Percentiles rank a stretch among this genome's conserved stretches.
Evolutionary conservation across 495 filamentous ascomycete species (phyloP).

Genomic region (Aspergillus cavernicola): DNA sequence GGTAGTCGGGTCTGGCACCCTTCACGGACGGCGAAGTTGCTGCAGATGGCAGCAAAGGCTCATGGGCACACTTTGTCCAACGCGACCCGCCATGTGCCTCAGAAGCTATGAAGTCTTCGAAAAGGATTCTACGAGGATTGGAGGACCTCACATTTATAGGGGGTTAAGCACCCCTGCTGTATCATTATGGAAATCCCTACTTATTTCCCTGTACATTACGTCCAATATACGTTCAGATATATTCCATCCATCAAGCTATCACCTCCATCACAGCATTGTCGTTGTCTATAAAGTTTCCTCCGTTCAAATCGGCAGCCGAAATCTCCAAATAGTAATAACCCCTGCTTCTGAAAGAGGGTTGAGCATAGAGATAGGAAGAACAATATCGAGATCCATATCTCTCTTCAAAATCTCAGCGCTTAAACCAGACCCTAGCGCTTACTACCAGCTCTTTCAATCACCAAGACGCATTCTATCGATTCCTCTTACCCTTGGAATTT

Average conservation of each 20-base stretch:
- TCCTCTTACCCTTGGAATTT: neutral
- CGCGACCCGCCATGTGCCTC: constrained; percentile 26
- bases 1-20: constrained; percentile 61
- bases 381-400: too few species aligned
- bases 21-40: constrained; percentile 43
- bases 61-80: constrained; percentile 27
- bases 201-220: constrained; percentile 19
- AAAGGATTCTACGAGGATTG: neutral
- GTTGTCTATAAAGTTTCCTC: too few species aligned
- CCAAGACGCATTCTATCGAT: neutral
- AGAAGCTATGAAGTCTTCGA: constrained; percentile 23
- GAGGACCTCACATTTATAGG: neutral
- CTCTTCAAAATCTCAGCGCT: too few species aligned
- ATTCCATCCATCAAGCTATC: neutral
- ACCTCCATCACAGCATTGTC: neutral
- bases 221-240: neutral
- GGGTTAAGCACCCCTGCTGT: neutral
- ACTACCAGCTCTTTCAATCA: too few species aligned
- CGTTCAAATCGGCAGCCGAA: too few species aligned
- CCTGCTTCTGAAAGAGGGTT: too few species aligned
- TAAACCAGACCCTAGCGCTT: too few species aligned
- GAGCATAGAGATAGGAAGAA: too few species aligned
- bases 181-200: constrained; percentile 16
- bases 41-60: constrained; percentile 43
- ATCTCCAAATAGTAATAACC: too few species aligned